Percentiles rank a stretch among this genome's conserved stretches.
These are phyloP conservation scores for Nyssa sinensis DNA, from an alignment of 148 eudicot species.

Conservation along the genomic window DNA sequence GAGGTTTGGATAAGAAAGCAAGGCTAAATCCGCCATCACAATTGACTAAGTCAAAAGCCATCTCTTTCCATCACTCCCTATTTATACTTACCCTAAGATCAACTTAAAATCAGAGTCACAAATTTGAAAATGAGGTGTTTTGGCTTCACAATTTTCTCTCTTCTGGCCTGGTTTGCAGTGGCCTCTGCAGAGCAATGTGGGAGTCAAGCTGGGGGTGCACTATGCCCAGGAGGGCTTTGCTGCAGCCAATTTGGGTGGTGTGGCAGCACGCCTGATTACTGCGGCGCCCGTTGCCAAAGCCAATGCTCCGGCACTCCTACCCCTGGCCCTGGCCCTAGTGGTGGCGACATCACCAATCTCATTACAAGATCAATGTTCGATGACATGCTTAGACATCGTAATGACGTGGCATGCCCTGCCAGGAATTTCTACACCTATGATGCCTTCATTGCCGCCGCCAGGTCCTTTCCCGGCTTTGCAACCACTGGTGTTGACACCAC, in stretches of 20 bases:
- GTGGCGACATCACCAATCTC: conserved; percentile 16
- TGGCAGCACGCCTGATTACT: conserved; percentile 15
- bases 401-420: conserved; percentile 25
- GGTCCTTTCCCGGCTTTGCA: conserved; percentile 20
- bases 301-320: conserved; percentile 25
- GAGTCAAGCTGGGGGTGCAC: conserved; percentile 16
- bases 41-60: too few species aligned
- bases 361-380: conserved; percentile 14
- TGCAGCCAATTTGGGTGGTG: conserved; percentile 34
- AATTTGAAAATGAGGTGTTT: too few species aligned
- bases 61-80: too few species aligned
- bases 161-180: too few species aligned
- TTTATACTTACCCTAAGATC: too few species aligned
- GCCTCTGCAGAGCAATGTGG: too few species aligned
- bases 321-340: conserved; percentile 16
- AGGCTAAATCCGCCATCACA: too few species aligned
- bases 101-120: too few species aligned
- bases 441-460: conserved; percentile 26
- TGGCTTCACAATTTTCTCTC: too few species aligned
- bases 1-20: too few species aligned
- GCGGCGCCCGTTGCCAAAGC: conserved; percentile 32
- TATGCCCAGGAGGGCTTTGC: conserved; percentile 24
- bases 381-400: conserved; percentile 24
- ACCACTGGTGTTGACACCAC: conserved; percentile 13
- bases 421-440: conserved; percentile 29